These are phyloP conservation scores for Arabidopsis thaliana DNA, from an alignment of 345 rosid genomes.

Conservation along the genomic window DNA sequence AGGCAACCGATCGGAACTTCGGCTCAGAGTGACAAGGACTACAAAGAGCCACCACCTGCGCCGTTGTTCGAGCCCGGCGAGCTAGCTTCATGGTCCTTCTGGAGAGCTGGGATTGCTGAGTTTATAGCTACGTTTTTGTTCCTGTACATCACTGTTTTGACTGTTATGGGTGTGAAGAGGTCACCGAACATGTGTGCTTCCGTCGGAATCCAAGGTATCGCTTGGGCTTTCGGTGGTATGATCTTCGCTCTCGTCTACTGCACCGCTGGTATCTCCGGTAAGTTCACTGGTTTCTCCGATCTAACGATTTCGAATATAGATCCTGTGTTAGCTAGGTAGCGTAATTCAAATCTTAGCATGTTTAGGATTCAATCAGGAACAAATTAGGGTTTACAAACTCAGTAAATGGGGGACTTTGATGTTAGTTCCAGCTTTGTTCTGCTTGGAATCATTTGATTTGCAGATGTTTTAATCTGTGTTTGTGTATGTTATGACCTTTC, in stretches of 20 bases:
- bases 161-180: slow-evolving; percentile 53
- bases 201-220: slow-evolving; percentile 57
- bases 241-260: slow-evolving; percentile 59
- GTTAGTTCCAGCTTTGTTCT: not conserved
- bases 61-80: slow-evolving; percentile 54
- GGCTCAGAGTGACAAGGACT: slow-evolving; percentile 56
- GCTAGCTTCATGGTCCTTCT: slow-evolving; percentile 52
- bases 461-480: slow-evolving; percentile 4
- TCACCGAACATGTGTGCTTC: slow-evolving; percentile 50
- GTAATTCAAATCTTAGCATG: not conserved
- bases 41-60: slow-evolving; percentile 59
- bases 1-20: slow-evolving; percentile 58
- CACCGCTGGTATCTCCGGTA: slow-evolving; percentile 57
- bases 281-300: slow-evolving; percentile 19
- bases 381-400: slow-evolving; percentile 4
- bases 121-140: slow-evolving; percentile 55
- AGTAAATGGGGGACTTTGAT: not conserved
- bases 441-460: not conserved
- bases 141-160: slow-evolving; percentile 54
- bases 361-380: slow-evolving; percentile 12
- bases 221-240: slow-evolving; percentile 63
- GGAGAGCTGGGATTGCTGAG: slow-evolving; percentile 59
- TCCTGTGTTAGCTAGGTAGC: slow-evolving; percentile 7
- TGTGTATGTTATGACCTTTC: slow-evolving; percentile 17
- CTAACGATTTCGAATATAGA: slow-evolving; percentile 5